Percentiles rank a stretch among this genome's conserved stretches.
phyloP scores from a whole-genome alignment of 2,329 filamentous ascomycete species.

The Microcera coccophila region DNA sequence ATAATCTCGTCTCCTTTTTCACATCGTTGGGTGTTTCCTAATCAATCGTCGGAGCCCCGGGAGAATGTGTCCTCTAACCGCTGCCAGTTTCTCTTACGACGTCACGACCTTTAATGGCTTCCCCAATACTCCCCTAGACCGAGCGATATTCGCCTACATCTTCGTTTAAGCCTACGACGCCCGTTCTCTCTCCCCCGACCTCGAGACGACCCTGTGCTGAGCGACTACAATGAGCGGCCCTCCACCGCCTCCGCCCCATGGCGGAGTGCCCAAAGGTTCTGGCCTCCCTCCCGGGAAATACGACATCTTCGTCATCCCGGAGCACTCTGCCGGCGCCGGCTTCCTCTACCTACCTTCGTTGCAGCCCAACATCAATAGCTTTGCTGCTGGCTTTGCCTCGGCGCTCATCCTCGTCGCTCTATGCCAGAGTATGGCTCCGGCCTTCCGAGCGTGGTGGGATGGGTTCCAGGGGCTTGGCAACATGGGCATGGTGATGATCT shows the following conservation, averaged over 20 bases:
- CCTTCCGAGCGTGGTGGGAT: slow-evolving; percentile 68
- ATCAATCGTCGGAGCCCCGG: too few relatives aligned
- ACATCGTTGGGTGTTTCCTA: neutral
- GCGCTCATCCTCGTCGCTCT: slow-evolving; percentile 69
- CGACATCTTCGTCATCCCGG: slow-evolving; percentile 95
- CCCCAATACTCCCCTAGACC: slow-evolving; percentile 25
- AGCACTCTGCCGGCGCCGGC: slow-evolving; percentile 81
- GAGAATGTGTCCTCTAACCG: slow-evolving; percentile 10
- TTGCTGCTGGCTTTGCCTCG: slow-evolving; percentile 78
- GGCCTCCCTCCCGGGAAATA: slow-evolving; percentile 86
- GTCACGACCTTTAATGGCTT: slow-evolving; percentile 28
- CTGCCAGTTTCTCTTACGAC: slow-evolving; percentile 14
- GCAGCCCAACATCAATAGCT: slow-evolving; percentile 82
- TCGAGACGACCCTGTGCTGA: slow-evolving; percentile 9
- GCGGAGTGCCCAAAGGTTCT: slow-evolving; percentile 65
- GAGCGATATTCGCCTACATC: slow-evolving; percentile 18
- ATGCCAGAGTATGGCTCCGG: slow-evolving; percentile 70
- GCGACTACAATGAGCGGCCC: slow-evolving; percentile 50
- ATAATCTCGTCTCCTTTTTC: neutral
- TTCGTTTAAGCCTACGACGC: slow-evolving; percentile 7
- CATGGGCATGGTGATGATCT: slow-evolving; percentile 66
- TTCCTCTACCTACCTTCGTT: slow-evolving; percentile 94
- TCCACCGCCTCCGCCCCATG: slow-evolving; percentile 83
- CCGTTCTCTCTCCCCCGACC: slow-evolving; percentile 1
- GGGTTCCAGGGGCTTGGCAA: slow-evolving; percentile 68